Conservation (phyloP, 345 rosid genomes). For the Populus pruinosa region DNA sequence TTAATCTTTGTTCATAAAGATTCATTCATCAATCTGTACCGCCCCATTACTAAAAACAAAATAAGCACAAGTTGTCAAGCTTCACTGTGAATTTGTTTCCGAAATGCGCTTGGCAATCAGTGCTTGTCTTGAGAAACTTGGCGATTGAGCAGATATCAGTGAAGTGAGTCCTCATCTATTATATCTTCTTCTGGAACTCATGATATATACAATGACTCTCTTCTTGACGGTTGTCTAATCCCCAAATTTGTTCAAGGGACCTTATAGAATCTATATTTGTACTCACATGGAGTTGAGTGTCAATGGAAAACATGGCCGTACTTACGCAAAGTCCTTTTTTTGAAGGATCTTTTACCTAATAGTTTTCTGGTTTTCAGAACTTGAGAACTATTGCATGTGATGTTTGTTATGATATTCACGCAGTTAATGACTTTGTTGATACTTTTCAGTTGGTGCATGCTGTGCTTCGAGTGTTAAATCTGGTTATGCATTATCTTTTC, state of each 20-base stretch:
- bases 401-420: background rate
- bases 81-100: no score
- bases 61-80: no score
- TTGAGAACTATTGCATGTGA: background rate
- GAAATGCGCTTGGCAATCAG: no score
- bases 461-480: background rate
- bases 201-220: background rate
- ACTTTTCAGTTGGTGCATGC: background rate
- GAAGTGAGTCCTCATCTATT: background rate
- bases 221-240: background rate
- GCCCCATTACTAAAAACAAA: no score
- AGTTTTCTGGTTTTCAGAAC: background rate
- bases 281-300: background rate
- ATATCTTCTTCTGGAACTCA: background rate
- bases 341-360: background rate
- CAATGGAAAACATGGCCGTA: background rate
- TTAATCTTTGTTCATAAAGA: background rate
- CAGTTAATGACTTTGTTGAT: background rate
- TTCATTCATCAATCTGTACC: background rate
- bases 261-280: background rate
- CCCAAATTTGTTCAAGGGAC: background rate
- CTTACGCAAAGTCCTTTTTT: background rate
- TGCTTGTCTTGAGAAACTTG: no score
- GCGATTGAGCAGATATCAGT: no score
- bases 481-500: background rate